Percentiles rank a stretch among this genome's conserved stretches.
These are phyloP conservation scores for Oryza glumipatula DNA, from an alignment of 176 grass and related monocot genomes.

Conservation along the genomic window DNA sequence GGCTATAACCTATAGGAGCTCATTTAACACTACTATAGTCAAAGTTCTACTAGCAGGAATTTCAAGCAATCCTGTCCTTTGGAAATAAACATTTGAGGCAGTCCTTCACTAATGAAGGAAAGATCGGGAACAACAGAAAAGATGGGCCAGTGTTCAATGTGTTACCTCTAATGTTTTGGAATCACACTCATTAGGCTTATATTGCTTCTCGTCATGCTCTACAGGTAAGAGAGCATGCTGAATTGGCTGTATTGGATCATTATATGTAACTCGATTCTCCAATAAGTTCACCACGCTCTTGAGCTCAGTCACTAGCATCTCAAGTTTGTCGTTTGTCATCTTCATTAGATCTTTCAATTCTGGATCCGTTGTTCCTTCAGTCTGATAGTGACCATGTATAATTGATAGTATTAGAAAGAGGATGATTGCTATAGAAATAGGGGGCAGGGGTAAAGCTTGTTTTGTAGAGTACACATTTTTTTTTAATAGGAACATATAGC, in stretches of 20 bases:
- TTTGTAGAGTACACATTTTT: neutral
- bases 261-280: neutral
- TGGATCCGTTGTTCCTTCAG: constrained; percentile 12
- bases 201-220: constrained; percentile 12
- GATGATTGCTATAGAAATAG: neutral
- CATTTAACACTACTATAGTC: neutral
- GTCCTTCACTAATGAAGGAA: neutral
- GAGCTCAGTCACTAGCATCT: neutral
- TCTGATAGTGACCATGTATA: neutral
- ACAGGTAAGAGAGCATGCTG: neutral
- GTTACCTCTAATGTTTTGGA: constrained; percentile 11
- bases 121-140: neutral
- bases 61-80: too few relatives aligned
- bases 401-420: neutral
- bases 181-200: neutral
- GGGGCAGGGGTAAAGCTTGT: neutral
- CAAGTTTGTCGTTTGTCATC: constrained; percentile 6
- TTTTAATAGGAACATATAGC: neutral
- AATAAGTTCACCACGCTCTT: neutral
- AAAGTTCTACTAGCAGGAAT: neutral
- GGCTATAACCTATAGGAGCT: neutral
- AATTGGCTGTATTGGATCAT: constrained; percentile 6
- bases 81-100: neutral
- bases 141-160: neutral
- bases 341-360: constrained; percentile 28